Evolutionary conservation across 345 rosid species (phyloP).

Genomic region (Geranium brycei): DNA sequence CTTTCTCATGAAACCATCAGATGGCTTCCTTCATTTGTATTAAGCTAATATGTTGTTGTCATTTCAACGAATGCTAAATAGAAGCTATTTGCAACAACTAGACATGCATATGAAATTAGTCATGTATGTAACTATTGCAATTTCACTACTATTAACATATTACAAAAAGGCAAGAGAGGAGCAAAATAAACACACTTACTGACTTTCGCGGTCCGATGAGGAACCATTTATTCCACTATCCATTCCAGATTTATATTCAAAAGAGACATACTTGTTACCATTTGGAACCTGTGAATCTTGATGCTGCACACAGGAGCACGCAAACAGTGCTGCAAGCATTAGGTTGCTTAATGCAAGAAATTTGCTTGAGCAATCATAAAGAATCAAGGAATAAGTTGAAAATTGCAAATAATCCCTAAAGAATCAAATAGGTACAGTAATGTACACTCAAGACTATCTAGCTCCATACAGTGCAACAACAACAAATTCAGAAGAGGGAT

Average conservation of each 20-base stretch:
- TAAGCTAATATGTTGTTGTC: background rate
- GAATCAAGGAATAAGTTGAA: background rate
- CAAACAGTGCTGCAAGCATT: background rate
- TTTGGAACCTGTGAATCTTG: conserved; percentile 68
- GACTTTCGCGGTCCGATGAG: conserved; percentile 93
- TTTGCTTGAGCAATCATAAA: background rate
- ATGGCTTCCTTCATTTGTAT: background rate
- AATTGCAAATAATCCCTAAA: background rate
- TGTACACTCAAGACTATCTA: no score
- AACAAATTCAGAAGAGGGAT: no score
- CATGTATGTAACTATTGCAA: background rate
- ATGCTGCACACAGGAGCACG: conserved; percentile 44
- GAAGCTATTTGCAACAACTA: background rate
- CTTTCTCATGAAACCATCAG: background rate
- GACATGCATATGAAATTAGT: background rate
- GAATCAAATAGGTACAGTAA: background rate
- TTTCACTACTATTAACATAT: conserved; percentile 3
- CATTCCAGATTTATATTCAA: conserved; percentile 94
- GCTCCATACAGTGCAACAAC: no score
- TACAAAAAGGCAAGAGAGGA: conserved; percentile 6
- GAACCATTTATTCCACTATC: conserved; percentile 81
- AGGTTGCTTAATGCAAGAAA: background rate
- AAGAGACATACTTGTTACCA: conserved; percentile 78
- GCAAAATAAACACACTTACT: conserved; percentile 45
- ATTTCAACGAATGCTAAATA: background rate